Base-by-base conservation (phyloP, 306 rosid genomes). In the Sicyos baderoa region DNA sequence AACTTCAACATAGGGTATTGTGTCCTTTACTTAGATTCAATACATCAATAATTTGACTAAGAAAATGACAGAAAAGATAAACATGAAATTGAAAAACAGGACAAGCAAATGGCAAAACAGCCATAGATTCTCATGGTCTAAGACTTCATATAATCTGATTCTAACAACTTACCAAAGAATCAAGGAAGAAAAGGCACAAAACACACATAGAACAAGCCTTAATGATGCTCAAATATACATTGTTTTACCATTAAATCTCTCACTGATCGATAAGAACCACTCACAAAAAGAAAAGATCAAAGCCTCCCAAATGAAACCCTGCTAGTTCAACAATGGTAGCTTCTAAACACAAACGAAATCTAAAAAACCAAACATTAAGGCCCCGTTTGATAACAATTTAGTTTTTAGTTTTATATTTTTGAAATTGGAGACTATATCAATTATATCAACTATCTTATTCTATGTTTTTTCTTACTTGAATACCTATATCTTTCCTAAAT, bases 251-350 rank as follows among this genome's bases (percentile, higher is more conserved):
- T 69, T n/a, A 27, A 74, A 35, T 68, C 74, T 71, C 45, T 32
- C 68, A 56, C 63, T 78, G 76, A 82, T 76, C 85, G 53, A 42
- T 47, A 68, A 76, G 61, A 8, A 74, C 56, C 67, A 65, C 70
- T 11, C 13, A 42, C 18, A 47, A 45, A 47, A 16, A 19, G 71
- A 56, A 51, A 79, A 75, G 72, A 80, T 80, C 82, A 87, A 70
- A 74, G 16, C 70, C 72, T 68, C 61, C 44, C n/a, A 69, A 29
- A 23, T 2, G 47, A 70, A 75, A 29, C 68, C 59, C 75, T 63
- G 76, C 73, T n/a, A n/a, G n/a, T n/a, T n/a, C n/a, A 70, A 70
- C 58, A 27, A 75, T 62, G 57, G n/a, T 71, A 75, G 64, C 56
- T n/a, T 70, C 62, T 44, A 67, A 48, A 23, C 72, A 67, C 23